These are phyloP conservation scores for Huntiella moniliformis DNA, from an alignment of 2,329 filamentous ascomycete species.

Conservation along the genomic window DNA sequence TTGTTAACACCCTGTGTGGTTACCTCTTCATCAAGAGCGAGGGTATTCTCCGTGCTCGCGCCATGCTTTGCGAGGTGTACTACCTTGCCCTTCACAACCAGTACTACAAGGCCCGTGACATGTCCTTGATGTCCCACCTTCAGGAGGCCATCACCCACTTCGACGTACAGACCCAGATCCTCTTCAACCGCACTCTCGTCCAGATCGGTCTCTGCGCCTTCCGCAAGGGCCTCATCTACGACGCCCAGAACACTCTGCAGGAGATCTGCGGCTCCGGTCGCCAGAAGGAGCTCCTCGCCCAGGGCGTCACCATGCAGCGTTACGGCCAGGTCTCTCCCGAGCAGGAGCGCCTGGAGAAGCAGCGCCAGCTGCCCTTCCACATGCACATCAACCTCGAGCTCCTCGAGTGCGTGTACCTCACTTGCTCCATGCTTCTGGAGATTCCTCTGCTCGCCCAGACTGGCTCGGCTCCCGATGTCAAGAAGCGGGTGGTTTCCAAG, in stretches of 20 bases:
- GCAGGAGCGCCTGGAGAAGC: slow-evolving; percentile 91
- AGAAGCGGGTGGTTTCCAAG: slow-evolving; percentile 97
- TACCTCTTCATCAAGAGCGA: slow-evolving; percentile 91
- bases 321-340: slow-evolving; percentile 93
- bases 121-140: slow-evolving; percentile 99
- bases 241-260: slow-evolving; percentile 91
- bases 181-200: slow-evolving; percentile 95
- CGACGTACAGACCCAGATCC: slow-evolving; percentile 89
- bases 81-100: slow-evolving; percentile 94
- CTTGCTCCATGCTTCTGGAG: slow-evolving; percentile 97
- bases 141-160: slow-evolving; percentile 95
- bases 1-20: slow-evolving; percentile 78
- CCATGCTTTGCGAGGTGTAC: slow-evolving; percentile 98
- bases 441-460: slow-evolving; percentile 94
- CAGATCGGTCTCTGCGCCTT: slow-evolving; percentile 97
- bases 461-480: slow-evolving; percentile 87
- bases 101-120: slow-evolving; percentile 93
- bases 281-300: slow-evolving; percentile 92
- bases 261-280: slow-evolving; percentile 95
- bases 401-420: slow-evolving; percentile 94
- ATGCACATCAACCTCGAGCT: slow-evolving; percentile 99
- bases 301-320: slow-evolving; percentile 95
- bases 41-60: slow-evolving; percentile 84
- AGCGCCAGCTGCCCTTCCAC: slow-evolving; percentile 96
- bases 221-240: slow-evolving; percentile 89